These are phyloP conservation scores for Lentinula novae-zelandiae DNA, from an alignment of 1,284 basidiomycete genomes.

Conservation along the genomic window DNA sequence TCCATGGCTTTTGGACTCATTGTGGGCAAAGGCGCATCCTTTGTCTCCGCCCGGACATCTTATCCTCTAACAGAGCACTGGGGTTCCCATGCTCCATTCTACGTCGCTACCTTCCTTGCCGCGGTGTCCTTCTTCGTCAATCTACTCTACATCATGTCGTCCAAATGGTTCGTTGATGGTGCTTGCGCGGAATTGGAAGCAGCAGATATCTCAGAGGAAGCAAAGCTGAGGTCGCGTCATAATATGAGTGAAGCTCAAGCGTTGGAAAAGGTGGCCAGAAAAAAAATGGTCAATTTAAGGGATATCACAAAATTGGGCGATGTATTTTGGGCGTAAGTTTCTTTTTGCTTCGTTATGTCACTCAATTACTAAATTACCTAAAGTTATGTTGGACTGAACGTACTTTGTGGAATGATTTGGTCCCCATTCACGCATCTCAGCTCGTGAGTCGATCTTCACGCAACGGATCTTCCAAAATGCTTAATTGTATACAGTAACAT, in stretches of 20 bases:
- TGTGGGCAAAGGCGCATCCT: slow-evolving; percentile 73
- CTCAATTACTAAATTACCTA: slow-evolving; percentile 8
- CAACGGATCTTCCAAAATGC: neutral
- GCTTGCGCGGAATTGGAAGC: slow-evolving; percentile 62
- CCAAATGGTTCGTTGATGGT: slow-evolving; percentile 58
- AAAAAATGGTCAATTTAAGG: slow-evolving; percentile 54
- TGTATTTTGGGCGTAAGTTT: slow-evolving; percentile 72
- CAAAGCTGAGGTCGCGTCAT: slow-evolving; percentile 36
- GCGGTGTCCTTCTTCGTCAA: slow-evolving; percentile 66
- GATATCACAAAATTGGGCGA: slow-evolving; percentile 69
- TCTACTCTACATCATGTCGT: slow-evolving; percentile 58
- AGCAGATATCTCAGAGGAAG: slow-evolving; percentile 55
- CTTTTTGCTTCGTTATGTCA: neutral
- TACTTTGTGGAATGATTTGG: slow-evolving; percentile 78
- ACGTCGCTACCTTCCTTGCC: slow-evolving; percentile 61
- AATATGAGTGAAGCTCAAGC: slow-evolving; percentile 57
- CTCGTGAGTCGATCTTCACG: slow-evolving; percentile 42
- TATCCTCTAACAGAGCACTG: slow-evolving; percentile 71
- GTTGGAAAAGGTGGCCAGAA: slow-evolving; percentile 61
- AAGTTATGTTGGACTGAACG: slow-evolving; percentile 67
- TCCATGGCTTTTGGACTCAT: slow-evolving; percentile 78
- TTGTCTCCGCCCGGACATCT: slow-evolving; percentile 68
- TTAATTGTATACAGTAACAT: slow-evolving; percentile 52
- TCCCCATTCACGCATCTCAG: slow-evolving; percentile 75
- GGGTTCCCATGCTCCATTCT: slow-evolving; percentile 71